phyloP scores from a whole-genome alignment of 495 filamentous ascomycete species.

The Rhypophila decipiens region DNA sequence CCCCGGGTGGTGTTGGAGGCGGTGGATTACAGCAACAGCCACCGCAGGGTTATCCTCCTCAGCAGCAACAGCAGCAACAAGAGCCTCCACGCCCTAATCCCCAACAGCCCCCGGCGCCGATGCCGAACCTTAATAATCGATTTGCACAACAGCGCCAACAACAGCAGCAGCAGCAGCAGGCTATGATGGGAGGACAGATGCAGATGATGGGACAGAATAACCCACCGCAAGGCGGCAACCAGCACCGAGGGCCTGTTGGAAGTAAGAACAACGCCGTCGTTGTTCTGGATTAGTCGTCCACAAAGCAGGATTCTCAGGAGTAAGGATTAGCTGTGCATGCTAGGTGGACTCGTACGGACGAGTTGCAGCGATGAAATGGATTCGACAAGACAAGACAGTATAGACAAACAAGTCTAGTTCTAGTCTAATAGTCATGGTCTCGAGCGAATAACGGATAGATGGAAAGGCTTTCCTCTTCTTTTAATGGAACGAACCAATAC shows the following conservation, averaged over 20 bases:
- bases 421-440: no score
- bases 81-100: conserved; percentile 1
- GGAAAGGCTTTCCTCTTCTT: no score
- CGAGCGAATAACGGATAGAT: no score
- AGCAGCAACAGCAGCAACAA: conserved; percentile 6
- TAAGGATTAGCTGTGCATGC: no score
- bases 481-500: no score
- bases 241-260: not conserved
- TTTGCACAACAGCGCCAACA: conserved; percentile 1
- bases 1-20: not conserved
- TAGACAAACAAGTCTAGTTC: no score
- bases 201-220: conserved; percentile 6
- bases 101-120: conserved; percentile 4
- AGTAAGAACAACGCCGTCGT: conserved; percentile 7
- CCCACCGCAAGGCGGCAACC: conserved; percentile 3
- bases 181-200: conserved; percentile 4
- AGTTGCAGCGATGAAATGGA: no score
- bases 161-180: conserved; percentile 12
- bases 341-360: no score
- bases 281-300: conserved; percentile 8
- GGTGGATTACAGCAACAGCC: not conserved
- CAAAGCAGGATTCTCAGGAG: no score
- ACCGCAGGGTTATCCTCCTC: conserved; percentile 1
- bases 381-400: no score
- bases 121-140: not conserved